phyloP scores from a whole-genome alignment of 1,139 yeast species.

The Wickerhamomyces sp. region DNA sequence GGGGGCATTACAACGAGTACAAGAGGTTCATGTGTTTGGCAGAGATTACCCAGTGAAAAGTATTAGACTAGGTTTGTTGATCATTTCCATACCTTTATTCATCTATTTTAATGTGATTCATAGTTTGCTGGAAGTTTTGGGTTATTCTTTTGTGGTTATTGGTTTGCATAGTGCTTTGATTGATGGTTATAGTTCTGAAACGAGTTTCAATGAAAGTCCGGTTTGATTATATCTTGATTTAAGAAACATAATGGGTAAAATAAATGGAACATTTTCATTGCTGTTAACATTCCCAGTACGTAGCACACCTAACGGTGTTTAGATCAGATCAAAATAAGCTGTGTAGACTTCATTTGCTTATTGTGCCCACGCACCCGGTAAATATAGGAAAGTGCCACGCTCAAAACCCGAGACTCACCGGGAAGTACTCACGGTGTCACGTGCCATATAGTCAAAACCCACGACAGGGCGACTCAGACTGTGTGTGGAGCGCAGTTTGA shows the following conservation, averaged over 20 bases:
- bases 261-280: too few relatives aligned
- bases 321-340: too few relatives aligned
- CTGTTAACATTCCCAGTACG: too few relatives aligned
- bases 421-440: background rate
- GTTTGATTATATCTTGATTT: background rate
- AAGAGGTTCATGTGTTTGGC: constrained; percentile 3
- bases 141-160: constrained; percentile 2
- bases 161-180: constrained; percentile 6
- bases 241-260: too few relatives aligned
- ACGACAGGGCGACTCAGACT: background rate
- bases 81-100: constrained; percentile 4
- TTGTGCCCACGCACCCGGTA: too few relatives aligned
- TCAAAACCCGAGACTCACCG: too few relatives aligned
- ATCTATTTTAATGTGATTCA: constrained; percentile 4
- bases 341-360: too few relatives aligned
- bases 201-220: constrained; percentile 11
- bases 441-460: background rate
- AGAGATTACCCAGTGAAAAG: constrained; percentile 2
- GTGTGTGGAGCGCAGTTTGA: too few relatives aligned
- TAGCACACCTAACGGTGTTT: too few relatives aligned
- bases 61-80: constrained; percentile 1
- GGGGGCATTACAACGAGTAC: constrained; percentile 1
- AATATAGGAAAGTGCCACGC: too few relatives aligned
- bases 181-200: constrained; percentile 9
- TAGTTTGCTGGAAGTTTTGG: constrained; percentile 4